A percentile compares a stretch with the other conserved stretches of the same genome.
Conservation (phyloP, 768 basidiomycete species). For the Sporobolomyces roseus region DNA sequence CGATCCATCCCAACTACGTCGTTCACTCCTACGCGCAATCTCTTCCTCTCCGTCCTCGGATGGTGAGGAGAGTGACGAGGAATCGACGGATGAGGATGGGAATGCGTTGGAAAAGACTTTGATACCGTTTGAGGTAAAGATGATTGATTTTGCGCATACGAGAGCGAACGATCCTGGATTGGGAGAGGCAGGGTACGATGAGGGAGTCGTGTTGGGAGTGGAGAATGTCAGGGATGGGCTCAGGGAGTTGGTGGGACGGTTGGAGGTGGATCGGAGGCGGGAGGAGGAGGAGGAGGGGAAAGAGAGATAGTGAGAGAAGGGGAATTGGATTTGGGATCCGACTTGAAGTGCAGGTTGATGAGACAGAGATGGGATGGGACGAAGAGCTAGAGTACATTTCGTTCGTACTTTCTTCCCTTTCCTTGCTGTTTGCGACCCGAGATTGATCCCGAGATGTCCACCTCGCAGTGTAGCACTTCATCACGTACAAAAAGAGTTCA, state of each 20-base stretch:
- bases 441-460: too few relatives aligned
- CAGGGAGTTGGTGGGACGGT: slow-evolving; percentile 54
- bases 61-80: slow-evolving; percentile 17
- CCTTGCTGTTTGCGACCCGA: too few relatives aligned
- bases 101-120: slow-evolving; percentile 31
- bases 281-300: neutral
- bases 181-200: slow-evolving; percentile 75
- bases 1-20: slow-evolving; percentile 52
- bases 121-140: slow-evolving; percentile 61
- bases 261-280: slow-evolving; percentile 20
- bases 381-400: too few relatives aligned
- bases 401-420: too few relatives aligned
- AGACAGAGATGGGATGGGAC: too few relatives aligned
- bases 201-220: slow-evolving; percentile 58
- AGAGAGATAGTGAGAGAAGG: neutral
- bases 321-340: too few relatives aligned
- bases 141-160: slow-evolving; percentile 93
- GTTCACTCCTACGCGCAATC: slow-evolving; percentile 45
- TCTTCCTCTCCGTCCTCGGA: slow-evolving; percentile 28
- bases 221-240: slow-evolving; percentile 55
- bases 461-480: too few relatives aligned
- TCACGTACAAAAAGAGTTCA: too few relatives aligned
- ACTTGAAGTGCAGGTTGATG: too few relatives aligned
- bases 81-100: slow-evolving; percentile 39
- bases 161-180: slow-evolving; percentile 55